Evolutionary conservation across 2,329 filamentous ascomycete species (phyloP), one percentile per base, ranked within the genome.

Genomic region (Aureobasidium musti): DNA sequence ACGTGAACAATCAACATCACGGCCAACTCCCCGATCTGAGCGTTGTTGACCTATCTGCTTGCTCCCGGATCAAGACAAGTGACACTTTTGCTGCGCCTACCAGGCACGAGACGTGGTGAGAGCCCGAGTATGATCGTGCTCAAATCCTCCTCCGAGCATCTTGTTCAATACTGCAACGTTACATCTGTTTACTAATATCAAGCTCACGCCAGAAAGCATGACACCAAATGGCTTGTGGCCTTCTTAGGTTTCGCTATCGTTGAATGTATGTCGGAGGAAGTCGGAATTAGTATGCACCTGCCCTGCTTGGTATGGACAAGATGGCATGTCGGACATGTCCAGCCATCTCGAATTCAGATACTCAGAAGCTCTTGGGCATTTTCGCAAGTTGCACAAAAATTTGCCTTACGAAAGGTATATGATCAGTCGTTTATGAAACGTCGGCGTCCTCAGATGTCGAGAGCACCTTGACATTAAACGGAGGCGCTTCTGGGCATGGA

Each of bases 111-210:
- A 61, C 41, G 43, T 47, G 57, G 43, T 61, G 41, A 61, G 43
- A 41, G 43, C 11, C 26, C 43, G n/a, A n/a, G 41, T 35, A 49
- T 61, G 41, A 26, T 37, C 26, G 19, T 45, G 45, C 39, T 45
- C 41, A 26, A 21, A 35, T 49, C 28, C 26, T 49, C 10, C 33
- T 35, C 33, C 7, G 33, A 35, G 10, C 13, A 19, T 41, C 21
- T 30, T 49, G 26, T 59, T n/a, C 57, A 61, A 49, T 35, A 49
- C 41, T 33, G 49, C 49, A 37, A 61, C 57, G 57, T 61, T 49
- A n/a, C 57, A 61, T 61, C 57, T 49, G 39, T 61, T 49, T 61
- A 23, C 41, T 49, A 37, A 26, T 47, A 49, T 47, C 57, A 61
- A 45, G 11, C 41, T 49, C 30, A 47, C 14, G 30, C n/a, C n/a